These are phyloP conservation scores for Aureobasidium sp. DNA, from an alignment of 2,329 filamentous ascomycete species.

Conservation along the genomic window DNA sequence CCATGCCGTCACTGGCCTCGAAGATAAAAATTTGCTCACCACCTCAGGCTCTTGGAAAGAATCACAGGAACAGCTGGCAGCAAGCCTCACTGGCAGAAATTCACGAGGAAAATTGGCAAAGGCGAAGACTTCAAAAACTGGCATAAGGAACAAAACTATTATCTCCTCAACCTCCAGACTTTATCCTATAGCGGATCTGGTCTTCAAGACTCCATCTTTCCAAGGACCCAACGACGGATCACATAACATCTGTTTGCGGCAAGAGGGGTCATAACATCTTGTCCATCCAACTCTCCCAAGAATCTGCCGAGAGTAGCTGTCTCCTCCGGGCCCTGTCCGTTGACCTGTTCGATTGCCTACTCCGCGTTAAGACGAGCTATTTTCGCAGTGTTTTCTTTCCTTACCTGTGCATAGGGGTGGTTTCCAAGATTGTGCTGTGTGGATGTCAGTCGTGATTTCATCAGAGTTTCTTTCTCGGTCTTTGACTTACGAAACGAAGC, in stretches of 20 bases:
- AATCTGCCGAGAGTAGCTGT: background rate
- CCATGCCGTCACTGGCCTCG: background rate
- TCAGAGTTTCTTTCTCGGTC: background rate
- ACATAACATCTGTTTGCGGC: conserved; percentile 5
- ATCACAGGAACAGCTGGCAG: too few species aligned
- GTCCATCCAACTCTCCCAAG: background rate
- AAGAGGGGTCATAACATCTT: background rate
- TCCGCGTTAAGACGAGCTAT: background rate
- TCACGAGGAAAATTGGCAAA: background rate
- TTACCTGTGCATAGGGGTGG: background rate
- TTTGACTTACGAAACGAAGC: background rate
- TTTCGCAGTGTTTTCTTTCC: background rate
- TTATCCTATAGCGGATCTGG: background rate
- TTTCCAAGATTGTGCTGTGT: conserved; percentile 3
- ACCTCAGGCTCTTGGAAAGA: too few species aligned
- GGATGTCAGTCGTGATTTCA: background rate
- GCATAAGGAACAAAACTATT: background rate
- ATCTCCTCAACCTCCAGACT: background rate
- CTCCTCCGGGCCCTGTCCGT: background rate
- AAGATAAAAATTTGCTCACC: background rate
- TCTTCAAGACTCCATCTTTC: background rate
- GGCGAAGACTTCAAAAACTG: background rate
- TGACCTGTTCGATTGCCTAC: background rate
- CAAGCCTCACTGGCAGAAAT: too few species aligned
- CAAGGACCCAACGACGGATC: background rate